Conservation (phyloP, 2,329 filamentous ascomycete genomes). For the Epichloe sp. region DNA sequence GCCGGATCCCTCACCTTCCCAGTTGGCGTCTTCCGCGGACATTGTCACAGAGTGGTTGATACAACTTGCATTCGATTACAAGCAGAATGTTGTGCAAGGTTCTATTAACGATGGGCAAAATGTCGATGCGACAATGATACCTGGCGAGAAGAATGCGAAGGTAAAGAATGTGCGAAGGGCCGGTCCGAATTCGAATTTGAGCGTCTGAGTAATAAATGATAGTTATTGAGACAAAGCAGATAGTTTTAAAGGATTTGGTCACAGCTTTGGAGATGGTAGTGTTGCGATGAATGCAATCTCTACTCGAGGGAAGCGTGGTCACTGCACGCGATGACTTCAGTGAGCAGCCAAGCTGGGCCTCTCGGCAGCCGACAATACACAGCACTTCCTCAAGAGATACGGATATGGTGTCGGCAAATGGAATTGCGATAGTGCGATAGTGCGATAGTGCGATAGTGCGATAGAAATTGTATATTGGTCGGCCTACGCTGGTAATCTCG, state of each 20-base stretch:
- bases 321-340: background rate
- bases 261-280: background rate
- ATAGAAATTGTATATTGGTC: background rate
- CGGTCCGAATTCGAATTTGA: background rate
- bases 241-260: background rate
- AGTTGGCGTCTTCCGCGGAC: constrained; percentile 31
- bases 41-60: constrained; percentile 11
- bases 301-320: background rate
- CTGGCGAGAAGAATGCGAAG: background rate
- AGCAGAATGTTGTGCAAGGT: background rate
- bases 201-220: background rate
- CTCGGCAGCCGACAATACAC: background rate
- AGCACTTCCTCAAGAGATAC: background rate
- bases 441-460: background rate
- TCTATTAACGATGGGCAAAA: background rate
- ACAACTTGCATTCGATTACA: background rate
- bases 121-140: background rate
- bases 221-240: background rate
- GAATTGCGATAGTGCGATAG: background rate
- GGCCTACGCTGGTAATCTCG: constrained; percentile 4
- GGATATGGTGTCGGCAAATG: background rate
- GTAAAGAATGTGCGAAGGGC: background rate
- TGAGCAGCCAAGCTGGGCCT: constrained; percentile 1
- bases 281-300: background rate
- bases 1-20: constrained; percentile 40